Evolutionary conservation across 2,329 filamentous ascomycete species (phyloP).

Genomic region (Achaetomium macrosporum): DNA sequence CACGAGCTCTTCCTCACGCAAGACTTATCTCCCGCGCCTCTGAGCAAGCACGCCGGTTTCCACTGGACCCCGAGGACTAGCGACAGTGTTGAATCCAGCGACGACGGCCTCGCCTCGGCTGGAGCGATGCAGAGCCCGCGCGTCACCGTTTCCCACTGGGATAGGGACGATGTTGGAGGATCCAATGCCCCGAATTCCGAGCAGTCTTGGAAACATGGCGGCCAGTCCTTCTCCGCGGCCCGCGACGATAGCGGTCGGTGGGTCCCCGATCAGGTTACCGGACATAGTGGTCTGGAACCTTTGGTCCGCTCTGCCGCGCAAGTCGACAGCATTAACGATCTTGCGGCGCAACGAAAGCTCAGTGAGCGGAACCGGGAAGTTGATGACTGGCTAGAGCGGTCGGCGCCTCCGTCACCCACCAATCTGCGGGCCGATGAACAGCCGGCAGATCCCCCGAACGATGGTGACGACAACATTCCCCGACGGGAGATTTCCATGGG

Average conservation of each 20-base stretch:
- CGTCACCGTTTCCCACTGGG: slow-evolving; percentile 53
- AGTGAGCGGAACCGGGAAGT: slow-evolving; percentile 46
- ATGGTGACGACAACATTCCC: slow-evolving; percentile 34
- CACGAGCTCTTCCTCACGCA: slow-evolving; percentile 39
- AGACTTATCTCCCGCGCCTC: slow-evolving; percentile 27
- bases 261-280: slow-evolving; percentile 35
- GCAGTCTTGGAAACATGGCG: slow-evolving; percentile 14
- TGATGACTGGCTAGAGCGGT: slow-evolving; percentile 43
- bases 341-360: slow-evolving; percentile 35
- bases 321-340: slow-evolving; percentile 45
- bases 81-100: slow-evolving; percentile 45
- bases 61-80: slow-evolving; percentile 47
- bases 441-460: background rate
- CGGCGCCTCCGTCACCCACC: slow-evolving; percentile 9
- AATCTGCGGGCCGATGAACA: slow-evolving; percentile 1
- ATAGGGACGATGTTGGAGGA: slow-evolving; percentile 33
- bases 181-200: slow-evolving; percentile 1
- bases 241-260: slow-evolving; percentile 40
- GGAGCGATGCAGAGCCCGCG: slow-evolving; percentile 47
- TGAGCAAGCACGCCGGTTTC: slow-evolving; percentile 29
- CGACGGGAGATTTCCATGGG: slow-evolving; percentile 40
- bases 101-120: slow-evolving; percentile 40
- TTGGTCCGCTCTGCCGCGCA: slow-evolving; percentile 39
- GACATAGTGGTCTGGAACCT: slow-evolving; percentile 45
- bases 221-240: slow-evolving; percentile 21